Conservation (phyloP, 805 yeast species). For the Spathaspora gorwiae region DNA sequence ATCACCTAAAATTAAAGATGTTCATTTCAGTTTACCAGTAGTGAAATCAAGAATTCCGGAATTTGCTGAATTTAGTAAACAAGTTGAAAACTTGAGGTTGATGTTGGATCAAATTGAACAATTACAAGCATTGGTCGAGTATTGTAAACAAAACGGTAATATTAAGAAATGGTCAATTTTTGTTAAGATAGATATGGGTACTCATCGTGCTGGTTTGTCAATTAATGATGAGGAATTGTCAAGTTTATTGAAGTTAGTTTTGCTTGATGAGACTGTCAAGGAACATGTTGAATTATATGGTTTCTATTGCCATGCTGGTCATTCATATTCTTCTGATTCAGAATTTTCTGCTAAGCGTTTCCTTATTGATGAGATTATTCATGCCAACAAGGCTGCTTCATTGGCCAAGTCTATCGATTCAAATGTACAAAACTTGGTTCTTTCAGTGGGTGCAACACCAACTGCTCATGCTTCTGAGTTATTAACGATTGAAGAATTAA, state of each 20-base stretch:
- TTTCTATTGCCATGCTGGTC: slow-evolving; percentile 78
- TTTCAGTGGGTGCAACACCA: slow-evolving; percentile 82
- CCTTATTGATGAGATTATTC: slow-evolving; percentile 52
- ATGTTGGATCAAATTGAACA: slow-evolving; percentile 64
- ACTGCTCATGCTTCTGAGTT: slow-evolving; percentile 58
- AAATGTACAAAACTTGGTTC: slow-evolving; percentile 29
- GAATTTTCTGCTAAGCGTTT: slow-evolving; percentile 43
- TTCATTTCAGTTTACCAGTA: slow-evolving; percentile 38
- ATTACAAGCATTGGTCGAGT: slow-evolving; percentile 42
- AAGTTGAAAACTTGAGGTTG: slow-evolving; percentile 44
- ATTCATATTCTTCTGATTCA: slow-evolving; percentile 52
- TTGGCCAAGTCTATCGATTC: slow-evolving; percentile 33
- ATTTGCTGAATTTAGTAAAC: slow-evolving; percentile 37
- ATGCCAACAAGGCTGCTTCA: slow-evolving; percentile 52
- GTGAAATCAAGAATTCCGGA: slow-evolving; percentile 47
- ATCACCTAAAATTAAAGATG: slow-evolving; percentile 28
- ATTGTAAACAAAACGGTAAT: slow-evolving; percentile 13
- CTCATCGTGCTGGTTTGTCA: slow-evolving; percentile 60
- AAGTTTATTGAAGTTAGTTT: slow-evolving; percentile 25
- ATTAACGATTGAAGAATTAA: slow-evolving; percentile 17
- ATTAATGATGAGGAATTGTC: slow-evolving; percentile 31
- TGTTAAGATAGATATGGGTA: slow-evolving; percentile 68
- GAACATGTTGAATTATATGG: slow-evolving; percentile 51
- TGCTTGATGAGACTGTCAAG: slow-evolving; percentile 18
- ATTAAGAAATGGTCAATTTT: slow-evolving; percentile 55